Percentiles rank a stretch among this genome's conserved stretches.
Conservation (phyloP, 225 moss, liverwort and hornwort species). For the Sphagnum contortum region DNA sequence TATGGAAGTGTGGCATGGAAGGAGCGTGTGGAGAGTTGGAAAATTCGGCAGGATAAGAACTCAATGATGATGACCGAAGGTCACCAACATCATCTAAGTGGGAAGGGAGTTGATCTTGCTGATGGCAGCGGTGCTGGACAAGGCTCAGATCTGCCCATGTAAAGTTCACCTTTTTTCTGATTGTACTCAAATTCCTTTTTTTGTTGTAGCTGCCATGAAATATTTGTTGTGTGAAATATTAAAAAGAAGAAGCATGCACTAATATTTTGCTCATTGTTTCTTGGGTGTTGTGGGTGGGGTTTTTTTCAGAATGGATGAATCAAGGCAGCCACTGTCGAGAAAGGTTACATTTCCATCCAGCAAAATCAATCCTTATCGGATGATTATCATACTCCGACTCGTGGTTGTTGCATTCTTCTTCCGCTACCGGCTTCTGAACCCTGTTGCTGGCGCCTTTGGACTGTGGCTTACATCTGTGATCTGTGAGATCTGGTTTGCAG, state of each 20-base stretch:
- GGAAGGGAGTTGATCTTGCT: constrained; percentile 37
- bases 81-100: constrained; percentile 31
- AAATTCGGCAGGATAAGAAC: constrained; percentile 59
- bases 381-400: constrained; percentile 72
- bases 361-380: constrained; percentile 79
- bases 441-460: constrained; percentile 63
- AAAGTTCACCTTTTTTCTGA: constrained; percentile 4
- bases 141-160: constrained; percentile 58
- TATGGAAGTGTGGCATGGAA: constrained; percentile 83
- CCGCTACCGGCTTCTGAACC: constrained; percentile 68
- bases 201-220: too few species aligned
- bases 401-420: constrained; percentile 73
- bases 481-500: constrained; percentile 86
- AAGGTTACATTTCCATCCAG: constrained; percentile 73
- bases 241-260: too few species aligned
- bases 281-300: neutral
- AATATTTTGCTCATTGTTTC: too few species aligned
- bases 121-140: constrained; percentile 10
- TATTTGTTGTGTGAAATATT: too few species aligned
- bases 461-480: constrained; percentile 82
- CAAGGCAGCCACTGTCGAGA: constrained; percentile 70
- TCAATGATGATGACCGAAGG: constrained; percentile 64
- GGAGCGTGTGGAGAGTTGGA: constrained; percentile 90
- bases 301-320: constrained; percentile 58
- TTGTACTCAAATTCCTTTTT: too few species aligned